These are phyloP conservation scores for Coprinopsis marcescibilis DNA, from an alignment of 768 basidiomycete species.

Conservation along the genomic window DNA sequence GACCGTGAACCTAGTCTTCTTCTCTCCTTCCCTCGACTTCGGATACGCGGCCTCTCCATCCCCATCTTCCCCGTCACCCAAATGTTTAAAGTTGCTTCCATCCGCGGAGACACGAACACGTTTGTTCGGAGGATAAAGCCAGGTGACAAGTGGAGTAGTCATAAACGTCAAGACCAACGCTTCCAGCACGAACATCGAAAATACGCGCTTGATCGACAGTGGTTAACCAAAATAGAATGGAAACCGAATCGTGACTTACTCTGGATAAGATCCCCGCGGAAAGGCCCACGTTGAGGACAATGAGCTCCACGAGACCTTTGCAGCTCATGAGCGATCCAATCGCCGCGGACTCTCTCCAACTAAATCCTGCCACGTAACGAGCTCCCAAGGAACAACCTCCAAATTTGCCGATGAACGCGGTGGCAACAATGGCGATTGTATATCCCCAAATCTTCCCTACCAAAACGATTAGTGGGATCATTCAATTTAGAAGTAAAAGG, in stretches of 20 bases:
- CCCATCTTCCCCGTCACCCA: slow-evolving; percentile 32
- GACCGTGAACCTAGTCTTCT: slow-evolving; percentile 68
- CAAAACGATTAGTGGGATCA: too few relatives aligned
- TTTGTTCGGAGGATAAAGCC: slow-evolving; percentile 59
- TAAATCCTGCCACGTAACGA: slow-evolving; percentile 60
- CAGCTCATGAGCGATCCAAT: slow-evolving; percentile 94
- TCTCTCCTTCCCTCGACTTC: slow-evolving; percentile 17
- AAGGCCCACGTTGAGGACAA: slow-evolving; percentile 93
- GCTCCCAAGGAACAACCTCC: slow-evolving; percentile 76
- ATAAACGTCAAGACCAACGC: slow-evolving; percentile 79
- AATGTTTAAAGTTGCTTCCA: slow-evolving; percentile 43
- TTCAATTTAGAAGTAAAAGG: background rate
- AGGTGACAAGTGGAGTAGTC: slow-evolving; percentile 71
- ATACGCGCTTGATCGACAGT: slow-evolving; percentile 44
- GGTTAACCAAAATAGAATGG: background rate
- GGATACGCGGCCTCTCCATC: slow-evolving; percentile 9
- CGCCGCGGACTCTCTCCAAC: slow-evolving; percentile 72
- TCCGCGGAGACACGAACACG: slow-evolving; percentile 43
- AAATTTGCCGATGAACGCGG: slow-evolving; percentile 89
- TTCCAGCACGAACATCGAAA: slow-evolving; percentile 94
- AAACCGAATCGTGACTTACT: slow-evolving; percentile 22
- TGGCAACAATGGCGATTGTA: slow-evolving; percentile 67
- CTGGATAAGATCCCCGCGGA: slow-evolving; percentile 63
- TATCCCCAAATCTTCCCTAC: slow-evolving; percentile 86
- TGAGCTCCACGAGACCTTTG: slow-evolving; percentile 91